phyloP scores from a whole-genome alignment of 2,329 filamentous ascomycete species.

The Cadophora gregata region DNA sequence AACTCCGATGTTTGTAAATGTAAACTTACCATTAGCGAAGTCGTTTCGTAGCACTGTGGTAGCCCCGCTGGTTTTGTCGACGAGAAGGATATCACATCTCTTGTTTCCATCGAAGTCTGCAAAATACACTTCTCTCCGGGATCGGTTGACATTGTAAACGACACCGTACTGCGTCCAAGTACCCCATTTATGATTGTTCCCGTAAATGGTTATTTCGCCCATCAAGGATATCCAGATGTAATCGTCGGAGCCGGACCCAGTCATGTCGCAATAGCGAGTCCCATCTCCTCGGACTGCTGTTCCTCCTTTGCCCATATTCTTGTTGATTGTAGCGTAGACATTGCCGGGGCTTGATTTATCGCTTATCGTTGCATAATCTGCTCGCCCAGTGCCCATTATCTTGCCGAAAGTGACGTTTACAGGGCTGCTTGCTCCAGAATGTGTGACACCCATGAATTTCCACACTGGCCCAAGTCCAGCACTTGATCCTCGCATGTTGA shows the following conservation, averaged over 20 bases:
- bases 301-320: constrained; percentile 18
- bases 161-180: constrained; percentile 17
- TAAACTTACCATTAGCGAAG: constrained; percentile 21
- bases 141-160: constrained; percentile 17
- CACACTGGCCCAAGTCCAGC: constrained; percentile 19
- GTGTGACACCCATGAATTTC: constrained; percentile 16
- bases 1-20: constrained; percentile 16
- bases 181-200: constrained; percentile 15
- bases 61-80: constrained; percentile 21
- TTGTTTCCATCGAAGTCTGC: constrained; percentile 20
- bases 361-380: constrained; percentile 9
- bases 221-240: constrained; percentile 22
- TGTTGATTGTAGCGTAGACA: constrained; percentile 10
- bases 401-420: constrained; percentile 18
- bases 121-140: constrained; percentile 18
- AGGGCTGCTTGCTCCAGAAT: constrained; percentile 7
- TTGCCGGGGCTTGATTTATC: neutral
- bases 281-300: constrained; percentile 21
- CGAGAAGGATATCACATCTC: constrained; percentile 21
- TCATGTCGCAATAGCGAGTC: constrained; percentile 26
- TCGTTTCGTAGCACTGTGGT: constrained; percentile 20
- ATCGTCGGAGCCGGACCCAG: constrained; percentile 22
- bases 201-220: constrained; percentile 19
- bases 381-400: constrained; percentile 23
- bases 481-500: constrained; percentile 13